Evolutionary conservation across 2,329 filamentous ascomycete species (phyloP).

Genomic region (Clarireedia homoeocarpa): DNA sequence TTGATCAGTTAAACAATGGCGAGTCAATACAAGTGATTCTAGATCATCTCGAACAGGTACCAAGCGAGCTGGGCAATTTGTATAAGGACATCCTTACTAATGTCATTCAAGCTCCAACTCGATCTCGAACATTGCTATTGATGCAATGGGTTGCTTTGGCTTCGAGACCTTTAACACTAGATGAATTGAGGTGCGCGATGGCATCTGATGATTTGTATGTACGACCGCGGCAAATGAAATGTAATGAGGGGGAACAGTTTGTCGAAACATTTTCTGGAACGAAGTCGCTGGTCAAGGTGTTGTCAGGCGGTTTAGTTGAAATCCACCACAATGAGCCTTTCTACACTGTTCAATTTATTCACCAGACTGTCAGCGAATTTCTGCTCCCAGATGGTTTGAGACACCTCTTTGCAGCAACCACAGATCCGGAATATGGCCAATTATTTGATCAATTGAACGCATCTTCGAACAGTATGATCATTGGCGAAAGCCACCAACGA

Average conservation of each 20-base stretch:
- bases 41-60: slow-evolving; percentile 12
- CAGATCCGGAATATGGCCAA: not conserved
- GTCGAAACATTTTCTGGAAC: slow-evolving; percentile 15
- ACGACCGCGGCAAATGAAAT: not conserved
- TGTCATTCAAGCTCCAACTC: slow-evolving; percentile 11
- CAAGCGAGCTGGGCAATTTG: slow-evolving; percentile 8
- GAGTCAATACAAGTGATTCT: slow-evolving; percentile 2
- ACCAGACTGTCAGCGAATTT: slow-evolving; percentile 32
- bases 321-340: not conserved
- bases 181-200: slow-evolving; percentile 18
- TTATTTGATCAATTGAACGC: not conserved
- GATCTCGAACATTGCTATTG: slow-evolving; percentile 11
- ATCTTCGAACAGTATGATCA: not conserved
- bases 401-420: not conserved
- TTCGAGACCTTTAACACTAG: slow-evolving; percentile 12
- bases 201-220: slow-evolving; percentile 5
- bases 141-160: slow-evolving; percentile 23
- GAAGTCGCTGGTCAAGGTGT: slow-evolving; percentile 14
- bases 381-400: slow-evolving; percentile 26
- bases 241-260: slow-evolving; percentile 8
- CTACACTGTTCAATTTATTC: slow-evolving; percentile 32
- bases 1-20: slow-evolving; percentile 6
- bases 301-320: slow-evolving; percentile 16
- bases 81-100: slow-evolving; percentile 18
- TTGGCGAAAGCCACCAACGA: slow-evolving; percentile 11